Evolutionary conservation across 2,329 filamentous ascomycete species (phyloP).

Genomic region (Exserohilum rostratum): DNA sequence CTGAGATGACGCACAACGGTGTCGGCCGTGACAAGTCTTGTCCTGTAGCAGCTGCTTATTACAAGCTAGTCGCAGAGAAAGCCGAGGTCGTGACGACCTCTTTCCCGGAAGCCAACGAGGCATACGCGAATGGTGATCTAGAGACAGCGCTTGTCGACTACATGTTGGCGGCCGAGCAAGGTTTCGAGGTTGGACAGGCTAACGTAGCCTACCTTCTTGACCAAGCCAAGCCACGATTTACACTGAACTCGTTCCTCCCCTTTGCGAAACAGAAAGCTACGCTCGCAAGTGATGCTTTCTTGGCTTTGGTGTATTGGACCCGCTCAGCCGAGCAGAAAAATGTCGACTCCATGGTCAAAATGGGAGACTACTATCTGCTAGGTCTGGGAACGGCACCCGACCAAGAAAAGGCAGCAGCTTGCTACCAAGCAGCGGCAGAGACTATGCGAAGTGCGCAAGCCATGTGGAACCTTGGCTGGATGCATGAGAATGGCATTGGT

Average conservation of each 20-base stretch:
- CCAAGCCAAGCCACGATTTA: conserved; percentile 58
- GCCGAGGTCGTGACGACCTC: conserved; percentile 85
- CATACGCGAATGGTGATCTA: conserved; percentile 77
- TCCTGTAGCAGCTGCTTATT: conserved; percentile 76
- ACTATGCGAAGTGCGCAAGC: conserved; percentile 92
- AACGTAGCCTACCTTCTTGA: conserved; percentile 90
- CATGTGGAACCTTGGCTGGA: conserved; percentile 97
- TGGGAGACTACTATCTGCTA: conserved; percentile 94
- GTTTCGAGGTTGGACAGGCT: conserved; percentile 86
- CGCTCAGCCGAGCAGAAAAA: conserved; percentile 92
- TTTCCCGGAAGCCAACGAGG: conserved; percentile 81
- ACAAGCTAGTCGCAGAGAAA: conserved; percentile 87
- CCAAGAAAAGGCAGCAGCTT: conserved; percentile 85
- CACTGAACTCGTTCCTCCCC: conserved; percentile 61
- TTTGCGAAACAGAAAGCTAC: conserved; percentile 51
- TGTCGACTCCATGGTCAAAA: conserved; percentile 92
- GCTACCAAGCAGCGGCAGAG: conserved; percentile 91
- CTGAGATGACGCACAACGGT: conserved; percentile 81
- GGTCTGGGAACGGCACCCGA: conserved; percentile 75
- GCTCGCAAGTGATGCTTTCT: conserved; percentile 62
- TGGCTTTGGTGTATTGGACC: conserved; percentile 93
- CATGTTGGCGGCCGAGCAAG: conserved; percentile 89
- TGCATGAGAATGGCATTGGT: conserved; percentile 96
- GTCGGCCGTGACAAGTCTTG: conserved; percentile 82
- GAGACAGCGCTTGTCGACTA: conserved; percentile 82